These are phyloP conservation scores for Saccharomycopsis javanensis DNA, from an alignment of 805 yeast species.

Conservation along the genomic window DNA sequence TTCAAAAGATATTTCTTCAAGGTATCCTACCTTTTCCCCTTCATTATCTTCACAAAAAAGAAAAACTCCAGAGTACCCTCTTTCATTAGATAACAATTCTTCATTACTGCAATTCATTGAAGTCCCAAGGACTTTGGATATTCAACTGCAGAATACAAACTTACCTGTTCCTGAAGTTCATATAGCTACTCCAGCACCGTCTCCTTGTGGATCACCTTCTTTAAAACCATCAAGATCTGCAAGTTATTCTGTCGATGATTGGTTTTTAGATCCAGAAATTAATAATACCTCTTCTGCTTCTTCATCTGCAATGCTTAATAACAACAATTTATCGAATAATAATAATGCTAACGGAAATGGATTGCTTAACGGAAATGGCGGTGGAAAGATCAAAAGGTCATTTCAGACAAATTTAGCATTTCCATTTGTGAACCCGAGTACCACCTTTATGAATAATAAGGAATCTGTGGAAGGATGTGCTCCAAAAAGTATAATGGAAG, in stretches of 20 bases:
- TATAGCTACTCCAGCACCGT: constrained; percentile 82
- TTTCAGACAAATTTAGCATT: constrained; percentile 58
- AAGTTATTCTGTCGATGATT: background rate
- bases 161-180: constrained; percentile 50
- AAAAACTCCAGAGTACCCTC: constrained; percentile 32
- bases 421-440: constrained; percentile 56
- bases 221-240: constrained; percentile 20
- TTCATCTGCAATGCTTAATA: constrained; percentile 21
- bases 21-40: constrained; percentile 64
- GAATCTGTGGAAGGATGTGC: constrained; percentile 32
- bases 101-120: constrained; percentile 53
- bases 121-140: constrained; percentile 43
- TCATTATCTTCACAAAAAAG: constrained; percentile 26
- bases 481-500: constrained; percentile 74
- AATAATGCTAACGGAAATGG: constrained; percentile 21
- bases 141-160: constrained; percentile 34
- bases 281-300: background rate
- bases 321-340: background rate
- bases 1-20: constrained; percentile 58
- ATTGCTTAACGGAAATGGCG: background rate
- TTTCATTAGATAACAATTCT: constrained; percentile 37
- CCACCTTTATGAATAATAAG: constrained; percentile 21
- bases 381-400: constrained; percentile 37
- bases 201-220: constrained; percentile 56
- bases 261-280: background rate